Conservation (phyloP, 2,329 filamentous ascomycete species). For the Claviceps arundinis region DNA sequence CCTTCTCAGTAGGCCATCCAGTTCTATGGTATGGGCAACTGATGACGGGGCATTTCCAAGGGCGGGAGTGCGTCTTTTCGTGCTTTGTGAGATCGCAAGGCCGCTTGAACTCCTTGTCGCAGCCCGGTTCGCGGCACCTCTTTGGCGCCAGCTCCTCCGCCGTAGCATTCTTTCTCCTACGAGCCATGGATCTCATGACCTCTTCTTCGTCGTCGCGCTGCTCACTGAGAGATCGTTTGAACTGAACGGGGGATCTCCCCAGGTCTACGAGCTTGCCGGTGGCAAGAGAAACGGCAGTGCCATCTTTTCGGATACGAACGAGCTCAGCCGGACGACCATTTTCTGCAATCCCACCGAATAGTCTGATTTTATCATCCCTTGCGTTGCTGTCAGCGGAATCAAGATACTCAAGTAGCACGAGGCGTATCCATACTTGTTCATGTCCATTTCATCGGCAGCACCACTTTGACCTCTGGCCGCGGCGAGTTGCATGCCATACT, state of each 20-base stretch:
- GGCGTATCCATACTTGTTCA: slow-evolving; percentile 39
- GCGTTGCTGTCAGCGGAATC: slow-evolving; percentile 14
- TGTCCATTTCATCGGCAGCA: slow-evolving; percentile 43
- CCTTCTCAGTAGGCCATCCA: slow-evolving; percentile 96
- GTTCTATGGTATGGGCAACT: slow-evolving; percentile 82
- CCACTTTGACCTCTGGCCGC: slow-evolving; percentile 56
- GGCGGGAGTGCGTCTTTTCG: slow-evolving; percentile 92
- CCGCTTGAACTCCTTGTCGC: slow-evolving; percentile 86
- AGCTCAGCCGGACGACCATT: slow-evolving; percentile 77
- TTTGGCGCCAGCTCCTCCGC: slow-evolving; percentile 72
- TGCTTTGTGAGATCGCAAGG: slow-evolving; percentile 98
- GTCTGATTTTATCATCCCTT: slow-evolving; percentile 54
- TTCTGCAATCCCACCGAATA: slow-evolving; percentile 68
- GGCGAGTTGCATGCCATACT: slow-evolving; percentile 76
- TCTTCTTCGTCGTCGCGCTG: slow-evolving; percentile 67
- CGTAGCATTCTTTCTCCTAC: slow-evolving; percentile 83
- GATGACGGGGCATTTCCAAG: slow-evolving; percentile 77
- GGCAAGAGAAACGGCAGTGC: slow-evolving; percentile 65
- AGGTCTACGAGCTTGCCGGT: slow-evolving; percentile 52
- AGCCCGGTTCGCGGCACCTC: slow-evolving; percentile 60
- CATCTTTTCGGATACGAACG: slow-evolving; percentile 68
- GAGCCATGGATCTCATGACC: slow-evolving; percentile 84
- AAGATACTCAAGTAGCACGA: slow-evolving; percentile 14
- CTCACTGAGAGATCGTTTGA: slow-evolving; percentile 56
- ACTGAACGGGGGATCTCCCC: slow-evolving; percentile 34